A percentile compares a stretch with the other conserved stretches of the same genome.
Conservation (phyloP, 2,329 filamentous ascomycete genomes). For the Fusarium mundagurra region DNA sequence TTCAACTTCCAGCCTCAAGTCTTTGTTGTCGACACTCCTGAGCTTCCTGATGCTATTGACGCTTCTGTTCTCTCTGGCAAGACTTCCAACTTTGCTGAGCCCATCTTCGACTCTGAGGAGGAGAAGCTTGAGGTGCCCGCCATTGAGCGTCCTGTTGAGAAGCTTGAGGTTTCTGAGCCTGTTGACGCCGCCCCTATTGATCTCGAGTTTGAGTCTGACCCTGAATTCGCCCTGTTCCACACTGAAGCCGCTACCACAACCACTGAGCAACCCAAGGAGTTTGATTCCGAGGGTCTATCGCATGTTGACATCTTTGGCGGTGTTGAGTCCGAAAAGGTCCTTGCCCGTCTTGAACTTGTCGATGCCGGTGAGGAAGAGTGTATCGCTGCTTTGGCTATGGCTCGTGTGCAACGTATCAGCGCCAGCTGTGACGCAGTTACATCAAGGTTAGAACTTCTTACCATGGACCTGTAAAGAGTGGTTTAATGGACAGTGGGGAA, state of each 20-base stretch:
- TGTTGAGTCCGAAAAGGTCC: constrained; percentile 70
- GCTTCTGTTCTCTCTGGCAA: constrained; percentile 76
- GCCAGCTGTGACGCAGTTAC: constrained; percentile 49
- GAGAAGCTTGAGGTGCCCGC: constrained; percentile 67
- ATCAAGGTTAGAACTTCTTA: constrained; percentile 52
- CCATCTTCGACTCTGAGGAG: constrained; percentile 55
- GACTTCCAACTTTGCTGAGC: constrained; percentile 63
- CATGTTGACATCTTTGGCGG: constrained; percentile 60
- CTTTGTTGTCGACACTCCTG: constrained; percentile 79
- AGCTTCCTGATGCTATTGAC: constrained; percentile 69
- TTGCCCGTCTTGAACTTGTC: constrained; percentile 71
- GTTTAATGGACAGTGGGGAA: background rate
- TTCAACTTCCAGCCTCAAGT: constrained; percentile 75
- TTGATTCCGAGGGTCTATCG: constrained; percentile 55
- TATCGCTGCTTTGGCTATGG: constrained; percentile 56
- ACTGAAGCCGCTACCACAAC: constrained; percentile 48
- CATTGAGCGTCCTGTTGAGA: constrained; percentile 59
- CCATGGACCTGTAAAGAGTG: constrained; percentile 45
- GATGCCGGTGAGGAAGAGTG: constrained; percentile 63
- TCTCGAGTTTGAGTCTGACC: constrained; percentile 70
- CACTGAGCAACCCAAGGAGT: constrained; percentile 46
- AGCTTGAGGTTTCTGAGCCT: constrained; percentile 45
- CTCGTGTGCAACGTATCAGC: constrained; percentile 61
- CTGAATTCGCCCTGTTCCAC: constrained; percentile 69
- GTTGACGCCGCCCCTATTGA: constrained; percentile 51